These are phyloP conservation scores for Citrullus colocynthis DNA, from an alignment of 306 rosid species.

Conservation along the genomic window DNA sequence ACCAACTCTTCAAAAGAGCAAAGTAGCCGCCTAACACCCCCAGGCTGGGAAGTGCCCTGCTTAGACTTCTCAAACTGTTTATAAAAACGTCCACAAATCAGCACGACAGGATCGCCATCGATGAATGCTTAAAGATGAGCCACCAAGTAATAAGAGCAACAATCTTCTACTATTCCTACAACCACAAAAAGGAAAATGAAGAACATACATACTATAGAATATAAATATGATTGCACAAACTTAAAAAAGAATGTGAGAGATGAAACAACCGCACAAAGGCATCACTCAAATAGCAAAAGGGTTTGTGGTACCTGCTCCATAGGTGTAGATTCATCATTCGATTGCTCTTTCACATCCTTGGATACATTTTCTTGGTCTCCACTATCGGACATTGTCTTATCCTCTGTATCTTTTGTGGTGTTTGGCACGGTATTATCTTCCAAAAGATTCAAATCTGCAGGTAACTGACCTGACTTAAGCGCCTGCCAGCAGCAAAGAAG, in stretches of 20 bases:
- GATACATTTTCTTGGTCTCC: constrained; percentile 23
- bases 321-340: constrained; percentile 32
- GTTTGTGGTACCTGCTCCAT: constrained; percentile 57
- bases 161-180: background rate
- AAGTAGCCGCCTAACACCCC: background rate
- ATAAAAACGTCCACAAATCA: background rate
- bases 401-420: constrained; percentile 25
- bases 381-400: constrained; percentile 9
- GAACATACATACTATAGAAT: background rate
- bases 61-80: background rate
- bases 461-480: constrained; percentile 80
- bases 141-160: background rate
- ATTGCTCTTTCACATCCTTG: constrained; percentile 33
- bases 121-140: background rate
- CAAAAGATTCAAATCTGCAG: constrained; percentile 46
- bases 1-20: background rate
- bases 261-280: background rate
- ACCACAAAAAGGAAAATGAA: background rate
- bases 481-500: constrained; percentile 46
- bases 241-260: background rate
- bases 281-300: background rate
- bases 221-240: no score
- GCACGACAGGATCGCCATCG: background rate
- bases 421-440: constrained; percentile 27
- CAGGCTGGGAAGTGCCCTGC: background rate